These are phyloP conservation scores for Ephemerocybe angulata DNA, from an alignment of 768 basidiomycete genomes.

Conservation along the genomic window DNA sequence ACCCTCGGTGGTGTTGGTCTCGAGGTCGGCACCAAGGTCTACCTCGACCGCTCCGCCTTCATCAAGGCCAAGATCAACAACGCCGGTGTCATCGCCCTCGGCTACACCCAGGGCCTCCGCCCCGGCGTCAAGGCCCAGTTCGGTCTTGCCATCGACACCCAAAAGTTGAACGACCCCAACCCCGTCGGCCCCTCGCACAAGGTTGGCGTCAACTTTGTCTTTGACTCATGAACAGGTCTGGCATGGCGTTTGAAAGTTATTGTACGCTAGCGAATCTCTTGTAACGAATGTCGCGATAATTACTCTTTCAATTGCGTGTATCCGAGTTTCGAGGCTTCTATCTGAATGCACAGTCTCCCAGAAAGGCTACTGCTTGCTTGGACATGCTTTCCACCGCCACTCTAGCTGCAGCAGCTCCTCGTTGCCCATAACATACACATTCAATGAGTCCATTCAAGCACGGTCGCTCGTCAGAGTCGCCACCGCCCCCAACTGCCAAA, in stretches of 20 bases:
- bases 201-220: constrained; percentile 72
- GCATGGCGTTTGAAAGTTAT: constrained; percentile 31
- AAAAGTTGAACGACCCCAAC: constrained; percentile 75
- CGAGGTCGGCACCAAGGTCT: constrained; percentile 94
- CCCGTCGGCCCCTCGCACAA: constrained; percentile 74
- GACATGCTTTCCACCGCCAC: no score
- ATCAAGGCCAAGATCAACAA: constrained; percentile 99
- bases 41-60: constrained; percentile 85
- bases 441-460: no score
- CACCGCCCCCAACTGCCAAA: constrained; percentile 24
- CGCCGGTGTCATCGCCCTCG: constrained; percentile 79
- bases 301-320: not conserved
- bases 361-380: no score
- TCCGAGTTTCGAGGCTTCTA: no score
- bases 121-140: constrained; percentile 91
- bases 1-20: constrained; percentile 82
- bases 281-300: not conserved
- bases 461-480: no score
- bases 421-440: no score
- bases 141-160: constrained; percentile 93
- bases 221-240: constrained; percentile 57
- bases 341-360: no score
- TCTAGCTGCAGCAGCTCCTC: no score
- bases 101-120: constrained; percentile 90
- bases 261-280: constrained; percentile 20